Conservation (phyloP, 2,329 filamentous ascomycete genomes). For the Ophiobolus disseminans region DNA sequence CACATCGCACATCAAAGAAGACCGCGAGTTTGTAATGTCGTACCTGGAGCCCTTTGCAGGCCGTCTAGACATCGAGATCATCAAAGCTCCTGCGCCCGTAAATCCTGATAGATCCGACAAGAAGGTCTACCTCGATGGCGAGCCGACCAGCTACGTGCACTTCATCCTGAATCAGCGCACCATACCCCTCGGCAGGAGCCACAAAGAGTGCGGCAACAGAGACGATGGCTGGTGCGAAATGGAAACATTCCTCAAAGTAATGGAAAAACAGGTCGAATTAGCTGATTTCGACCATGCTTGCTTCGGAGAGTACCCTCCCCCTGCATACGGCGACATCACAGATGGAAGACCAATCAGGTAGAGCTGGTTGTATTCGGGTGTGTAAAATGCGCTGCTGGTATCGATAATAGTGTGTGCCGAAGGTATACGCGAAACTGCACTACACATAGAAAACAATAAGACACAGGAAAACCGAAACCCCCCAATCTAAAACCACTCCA, state of each 20-base stretch:
- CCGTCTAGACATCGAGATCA: slow-evolving; percentile 76
- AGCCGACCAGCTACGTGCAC: slow-evolving; percentile 72
- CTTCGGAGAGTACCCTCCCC: slow-evolving; percentile 62
- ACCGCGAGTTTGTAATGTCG: slow-evolving; percentile 68
- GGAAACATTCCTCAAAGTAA: slow-evolving; percentile 68
- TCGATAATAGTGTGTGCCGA: background rate
- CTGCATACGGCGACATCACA: slow-evolving; percentile 58
- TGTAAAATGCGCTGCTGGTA: background rate
- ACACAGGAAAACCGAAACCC: too few species aligned
- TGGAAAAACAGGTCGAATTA: slow-evolving; percentile 64
- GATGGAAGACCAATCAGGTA: slow-evolving; percentile 56
- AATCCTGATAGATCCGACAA: slow-evolving; percentile 26
- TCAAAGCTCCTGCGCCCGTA: slow-evolving; percentile 70
- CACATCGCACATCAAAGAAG: slow-evolving; percentile 60
- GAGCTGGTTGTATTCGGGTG: background rate
- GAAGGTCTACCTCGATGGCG: slow-evolving; percentile 59
- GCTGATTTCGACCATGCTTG: slow-evolving; percentile 72
- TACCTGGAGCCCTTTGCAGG: slow-evolving; percentile 76
- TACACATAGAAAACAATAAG: too few species aligned
- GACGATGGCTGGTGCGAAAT: slow-evolving; percentile 82
- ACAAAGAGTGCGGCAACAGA: slow-evolving; percentile 68
- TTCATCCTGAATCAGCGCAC: slow-evolving; percentile 79
- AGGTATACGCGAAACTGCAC: background rate
- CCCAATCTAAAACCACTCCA: background rate
- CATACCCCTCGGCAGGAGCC: slow-evolving; percentile 70